Percentiles rank a stretch among this genome's conserved stretches.
phyloP scores from a whole-genome alignment of 108 stramenopile species.

The Cyclotella sp. region DNA sequence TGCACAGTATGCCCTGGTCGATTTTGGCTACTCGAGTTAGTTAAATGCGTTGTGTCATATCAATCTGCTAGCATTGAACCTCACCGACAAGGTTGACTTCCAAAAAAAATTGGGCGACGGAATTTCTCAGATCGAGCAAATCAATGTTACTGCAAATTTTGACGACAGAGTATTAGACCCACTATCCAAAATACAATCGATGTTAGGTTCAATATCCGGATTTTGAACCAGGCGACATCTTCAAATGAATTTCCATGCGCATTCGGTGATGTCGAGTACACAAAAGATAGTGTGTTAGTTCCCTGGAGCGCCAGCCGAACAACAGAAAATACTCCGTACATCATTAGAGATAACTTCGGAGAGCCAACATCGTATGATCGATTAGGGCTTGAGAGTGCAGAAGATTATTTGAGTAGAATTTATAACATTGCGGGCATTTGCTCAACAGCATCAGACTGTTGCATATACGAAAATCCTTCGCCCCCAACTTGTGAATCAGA shows the following conservation, averaged over 20 bases:
- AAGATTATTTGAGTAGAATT: constrained; percentile 38
- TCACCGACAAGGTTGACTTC: constrained; percentile 56
- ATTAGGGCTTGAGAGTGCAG: constrained; percentile 24
- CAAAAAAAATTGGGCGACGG: constrained; percentile 54
- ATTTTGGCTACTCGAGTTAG: neutral
- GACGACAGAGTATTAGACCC: constrained; percentile 37
- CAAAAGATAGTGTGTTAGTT: constrained; percentile 30
- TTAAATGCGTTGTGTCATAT: neutral
- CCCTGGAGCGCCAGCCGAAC: constrained; percentile 41
- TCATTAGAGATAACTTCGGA: constrained; percentile 43
- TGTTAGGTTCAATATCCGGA: constrained; percentile 34
- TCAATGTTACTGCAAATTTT: constrained; percentile 47
- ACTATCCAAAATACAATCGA: constrained; percentile 35
- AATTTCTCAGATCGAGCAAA: constrained; percentile 28
- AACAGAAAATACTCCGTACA: constrained; percentile 27
- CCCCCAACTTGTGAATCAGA: constrained; percentile 27
- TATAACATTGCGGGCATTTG: constrained; percentile 56
- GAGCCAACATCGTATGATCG: constrained; percentile 24
- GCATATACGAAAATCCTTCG: constrained; percentile 24
- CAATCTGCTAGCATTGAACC: constrained; percentile 24
- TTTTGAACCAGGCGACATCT: constrained; percentile 42
- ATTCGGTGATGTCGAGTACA: constrained; percentile 36
- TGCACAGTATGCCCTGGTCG: constrained; percentile 1
- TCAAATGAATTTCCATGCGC: constrained; percentile 34
- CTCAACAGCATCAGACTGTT: constrained; percentile 30